Base-by-base conservation (phyloP, 805 yeast species). In the Naumovozyma dairenensis region DNA sequence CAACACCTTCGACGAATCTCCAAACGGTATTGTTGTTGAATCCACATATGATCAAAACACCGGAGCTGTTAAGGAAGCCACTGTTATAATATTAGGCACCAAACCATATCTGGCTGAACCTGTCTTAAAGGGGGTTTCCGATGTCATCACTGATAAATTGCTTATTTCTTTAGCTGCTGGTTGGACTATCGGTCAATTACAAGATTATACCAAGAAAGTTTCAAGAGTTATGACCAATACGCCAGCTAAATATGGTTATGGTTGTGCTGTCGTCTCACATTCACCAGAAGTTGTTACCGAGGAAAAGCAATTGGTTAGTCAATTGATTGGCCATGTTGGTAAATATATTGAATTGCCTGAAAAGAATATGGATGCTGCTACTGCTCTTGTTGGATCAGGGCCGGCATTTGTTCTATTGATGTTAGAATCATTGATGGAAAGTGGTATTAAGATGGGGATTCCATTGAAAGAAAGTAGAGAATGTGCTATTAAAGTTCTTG, bases 161-260 rank as follows among this genome's bases (percentile, higher is more conserved):
- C 55, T 89, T 18, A 77, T 89, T 36, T 83, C 95, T 4, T 63
- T 92, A 41, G 74, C 86, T 46, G 97, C 98, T 3, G 99, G 99
- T 10, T 81, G 85, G 72, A 83, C 94, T 13, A 77, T 87, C 40
- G 75, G 66, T 14, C 82, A 81, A 53, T 67, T 86, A 45, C 42
- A 55, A 14, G 49, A 55, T 1, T 70, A 74, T 48, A 65, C 82
- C 7, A 38, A 54, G 32, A 63, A 67, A 38, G 76, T 89, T 21
- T 83, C 93, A 16, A 72, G 94, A 42, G 94, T 93, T n/a, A 87
- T 93, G 94, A 89, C 99, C 29, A 92, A 89, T 62, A 92, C 98
- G 0, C 96, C 99, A 3, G 93, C 95, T 14, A 78, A 79, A 56
- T 83, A 72, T 57, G 95, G 96, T 16, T 74, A 78, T 46, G 98